Evolutionary conservation across 495 filamentous ascomycete genomes (phyloP).

Genomic region (Trichoderma reesei): DNA sequence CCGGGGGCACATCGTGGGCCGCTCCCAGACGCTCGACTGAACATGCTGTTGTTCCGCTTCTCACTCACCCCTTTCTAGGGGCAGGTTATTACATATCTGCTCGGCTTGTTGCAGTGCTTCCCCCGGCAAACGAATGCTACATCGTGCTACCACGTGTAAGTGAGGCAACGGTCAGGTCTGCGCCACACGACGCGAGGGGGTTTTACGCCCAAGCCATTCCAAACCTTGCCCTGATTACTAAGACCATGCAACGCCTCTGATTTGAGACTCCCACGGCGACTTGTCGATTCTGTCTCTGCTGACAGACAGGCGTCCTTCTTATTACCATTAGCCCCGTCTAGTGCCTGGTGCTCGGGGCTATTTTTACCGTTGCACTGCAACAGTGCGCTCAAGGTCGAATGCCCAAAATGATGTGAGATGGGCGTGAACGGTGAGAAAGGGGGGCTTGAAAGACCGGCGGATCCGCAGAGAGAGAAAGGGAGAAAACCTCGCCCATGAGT

Average conservation of each 20-base stretch:
- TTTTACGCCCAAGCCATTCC: background rate
- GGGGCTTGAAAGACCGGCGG: background rate
- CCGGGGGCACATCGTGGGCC: no score
- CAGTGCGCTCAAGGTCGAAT: no score
- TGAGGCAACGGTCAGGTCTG: background rate
- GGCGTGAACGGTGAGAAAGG: background rate
- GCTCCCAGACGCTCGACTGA: no score
- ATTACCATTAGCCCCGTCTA: background rate
- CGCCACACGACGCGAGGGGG: background rate
- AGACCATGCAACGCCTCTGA: background rate
- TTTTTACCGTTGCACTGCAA: background rate
- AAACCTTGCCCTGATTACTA: constrained; percentile 9
- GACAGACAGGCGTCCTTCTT: constrained; percentile 1
- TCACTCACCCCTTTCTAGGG: no score
- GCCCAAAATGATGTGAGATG: constrained; percentile 2
- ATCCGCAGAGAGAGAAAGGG: background rate
- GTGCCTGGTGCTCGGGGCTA: background rate
- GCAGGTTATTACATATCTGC: no score
- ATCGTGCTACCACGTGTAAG: background rate
- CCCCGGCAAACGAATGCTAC: background rate
- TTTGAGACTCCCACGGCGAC: background rate
- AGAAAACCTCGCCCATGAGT: no score
- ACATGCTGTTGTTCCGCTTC: no score
- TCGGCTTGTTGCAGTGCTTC: no score
- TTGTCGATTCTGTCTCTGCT: background rate